Conservation (phyloP, 495 filamentous ascomycete genomes). For the Lasiosphaeria hispida region DNA sequence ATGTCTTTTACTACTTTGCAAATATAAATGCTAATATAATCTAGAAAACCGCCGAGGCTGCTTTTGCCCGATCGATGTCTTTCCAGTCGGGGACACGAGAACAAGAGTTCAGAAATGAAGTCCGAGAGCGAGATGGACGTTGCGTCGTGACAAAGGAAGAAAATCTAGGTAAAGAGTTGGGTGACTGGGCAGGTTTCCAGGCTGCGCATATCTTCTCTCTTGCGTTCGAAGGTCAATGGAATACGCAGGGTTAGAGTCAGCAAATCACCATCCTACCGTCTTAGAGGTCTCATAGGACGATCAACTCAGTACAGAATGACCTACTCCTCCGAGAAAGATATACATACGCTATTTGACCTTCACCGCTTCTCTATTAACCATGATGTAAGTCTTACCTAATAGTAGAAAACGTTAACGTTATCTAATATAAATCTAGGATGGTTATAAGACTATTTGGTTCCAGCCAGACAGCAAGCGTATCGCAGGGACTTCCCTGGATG, state of each 20-base stretch:
- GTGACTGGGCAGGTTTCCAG: background rate
- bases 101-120: slow-evolving; percentile 5
- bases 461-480: slow-evolving; percentile 21
- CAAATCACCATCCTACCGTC: slow-evolving; percentile 5
- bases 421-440: background rate
- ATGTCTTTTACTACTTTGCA: background rate
- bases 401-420: slow-evolving; percentile 24
- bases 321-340: slow-evolving; percentile 6
- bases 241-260: background rate
- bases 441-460: slow-evolving; percentile 40
- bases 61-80: slow-evolving; percentile 1
- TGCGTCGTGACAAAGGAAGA: slow-evolving; percentile 9
- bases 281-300: background rate
- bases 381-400: slow-evolving; percentile 29
- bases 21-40: background rate
- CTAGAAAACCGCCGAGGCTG: slow-evolving; percentile 5
- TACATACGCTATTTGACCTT: slow-evolving; percentile 7
- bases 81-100: slow-evolving; percentile 3
- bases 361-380: slow-evolving; percentile 31
- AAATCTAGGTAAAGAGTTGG: background rate
- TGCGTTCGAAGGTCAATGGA: slow-evolving; percentile 6
- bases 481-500: slow-evolving; percentile 17
- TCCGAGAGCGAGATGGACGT: slow-evolving; percentile 8
- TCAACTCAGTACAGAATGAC: slow-evolving; percentile 12
- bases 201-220: too few relatives aligned